These are phyloP conservation scores for Malus fusca DNA, from an alignment of 306 rosid genomes.

Conservation along the genomic window DNA sequence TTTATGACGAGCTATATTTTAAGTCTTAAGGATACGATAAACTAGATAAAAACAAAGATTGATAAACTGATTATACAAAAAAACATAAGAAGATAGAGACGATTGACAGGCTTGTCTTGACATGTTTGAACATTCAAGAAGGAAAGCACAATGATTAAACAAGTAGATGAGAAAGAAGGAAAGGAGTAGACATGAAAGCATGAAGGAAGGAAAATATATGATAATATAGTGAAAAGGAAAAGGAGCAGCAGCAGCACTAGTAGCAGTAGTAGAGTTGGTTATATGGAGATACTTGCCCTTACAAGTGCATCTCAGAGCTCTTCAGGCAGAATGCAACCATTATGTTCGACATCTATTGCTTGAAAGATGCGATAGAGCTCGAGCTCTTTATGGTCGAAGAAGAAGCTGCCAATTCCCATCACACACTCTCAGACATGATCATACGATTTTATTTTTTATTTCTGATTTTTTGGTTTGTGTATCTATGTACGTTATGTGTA, in stretches of 20 bases:
- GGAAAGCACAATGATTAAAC: not conserved
- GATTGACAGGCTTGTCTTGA: not conserved
- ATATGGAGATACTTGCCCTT: constrained; percentile 43
- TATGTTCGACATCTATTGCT: constrained; percentile 75
- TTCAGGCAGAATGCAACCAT: constrained; percentile 72
- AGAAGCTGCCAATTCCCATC: not conserved
- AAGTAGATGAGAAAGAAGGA: not conserved
- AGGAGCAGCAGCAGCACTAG: not conserved
- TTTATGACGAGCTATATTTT: not conserved
- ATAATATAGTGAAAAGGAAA: not conserved
- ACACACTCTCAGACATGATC: not conserved
- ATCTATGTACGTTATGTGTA: not conserved
- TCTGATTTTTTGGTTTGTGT: too few relatives aligned
- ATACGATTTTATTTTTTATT: not conserved
- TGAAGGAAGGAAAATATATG: not conserved
- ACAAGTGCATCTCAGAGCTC: constrained; percentile 85
- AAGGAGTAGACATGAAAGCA: not conserved
- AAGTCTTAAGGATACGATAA: not conserved
- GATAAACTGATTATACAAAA: not conserved
- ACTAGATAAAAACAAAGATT: not conserved
- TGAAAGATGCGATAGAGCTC: constrained; percentile 82
- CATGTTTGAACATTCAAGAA: not conserved
- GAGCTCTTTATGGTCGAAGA: constrained; percentile 61
- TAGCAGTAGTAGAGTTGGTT: not conserved
- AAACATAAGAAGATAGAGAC: not conserved